Base-by-base conservation (phyloP, 306 rosid species). In the Styphnolobium japonicum region DNA sequence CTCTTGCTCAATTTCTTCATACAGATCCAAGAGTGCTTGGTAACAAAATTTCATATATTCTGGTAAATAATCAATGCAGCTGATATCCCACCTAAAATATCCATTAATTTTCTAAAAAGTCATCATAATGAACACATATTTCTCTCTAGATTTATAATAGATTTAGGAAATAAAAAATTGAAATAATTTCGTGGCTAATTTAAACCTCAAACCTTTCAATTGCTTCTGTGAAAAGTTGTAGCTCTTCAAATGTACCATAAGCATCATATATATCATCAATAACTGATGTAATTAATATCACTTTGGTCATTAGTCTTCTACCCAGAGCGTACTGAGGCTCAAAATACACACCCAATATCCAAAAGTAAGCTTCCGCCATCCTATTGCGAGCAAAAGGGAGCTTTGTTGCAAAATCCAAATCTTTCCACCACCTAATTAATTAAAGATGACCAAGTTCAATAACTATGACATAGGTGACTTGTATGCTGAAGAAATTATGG, bases 221-320 rank as follows among this genome's bases (percentile, higher is more conserved):
- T 49, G 87, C 89, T 34, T 60, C 21, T 0, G 84, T 86, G 16
- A 89, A 45, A 36, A 77, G 22, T 5, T 55, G 43, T 8, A 89
- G 81, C 19, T 89, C 90, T 71, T 84, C 83, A 14, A 80, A 22
- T 7, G 89, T 83, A 0, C 89, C 93, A 61, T 74, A 81, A 1
- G 39, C 88, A 57, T 89, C 93, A 39, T 78, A 85, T 16, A 66
- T 78, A 63, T 87, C 90, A 60, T 86, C 90, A 23, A 89, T 2
- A 1, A 69, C 19, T 0, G 86, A 6, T 12, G 27, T 3, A 2
- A 75, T 4, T 16, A 11, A 9, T 11, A 33, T 18, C 14, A 75
- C 39, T 64, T 89, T 82, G 15, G 84, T 52, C 31, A 79, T 0
- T 0, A 81, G 25, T 12, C 33, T 66, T 60, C 90, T 85, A 6